These are phyloP conservation scores for Termitomyces titanicus DNA, from an alignment of 768 basidiomycete genomes.

Conservation along the genomic window DNA sequence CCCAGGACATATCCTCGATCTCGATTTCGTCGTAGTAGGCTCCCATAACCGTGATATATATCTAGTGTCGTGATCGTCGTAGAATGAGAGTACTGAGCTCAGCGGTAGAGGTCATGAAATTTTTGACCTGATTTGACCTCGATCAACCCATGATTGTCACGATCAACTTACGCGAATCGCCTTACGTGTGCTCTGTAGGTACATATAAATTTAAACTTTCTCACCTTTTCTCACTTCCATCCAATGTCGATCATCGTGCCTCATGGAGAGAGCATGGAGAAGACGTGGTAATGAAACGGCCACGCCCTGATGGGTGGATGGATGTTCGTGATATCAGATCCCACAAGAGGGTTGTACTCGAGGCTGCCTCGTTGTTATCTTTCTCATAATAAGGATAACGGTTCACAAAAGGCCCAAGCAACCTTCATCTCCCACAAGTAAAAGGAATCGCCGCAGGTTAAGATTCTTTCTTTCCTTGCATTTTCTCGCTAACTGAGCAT, in stretches of 20 bases:
- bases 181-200: no score
- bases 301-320: constrained; percentile 5
- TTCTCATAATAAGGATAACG: constrained; percentile 9
- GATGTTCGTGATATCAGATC: constrained; percentile 7
- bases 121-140: constrained; percentile 17
- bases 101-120: constrained; percentile 14
- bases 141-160: not conserved
- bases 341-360: constrained; percentile 7
- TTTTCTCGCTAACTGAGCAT: not conserved
- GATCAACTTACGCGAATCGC: not conserved
- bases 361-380: constrained; percentile 15
- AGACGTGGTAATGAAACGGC: constrained; percentile 7
- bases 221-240: not conserved
- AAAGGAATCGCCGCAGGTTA: not conserved
- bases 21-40: constrained; percentile 96
- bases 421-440: not conserved
- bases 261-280: constrained; percentile 19
- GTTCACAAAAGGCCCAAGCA: constrained; percentile 3
- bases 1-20: constrained; percentile 96
- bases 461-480: not conserved
- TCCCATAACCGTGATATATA: constrained; percentile 46
- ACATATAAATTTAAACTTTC: not conserved
- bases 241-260: constrained; percentile 5
- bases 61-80: constrained; percentile 5
- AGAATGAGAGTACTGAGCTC: not conserved